Conservation (phyloP, 164 flowering plant species). For the Aristolochia fimbriata region DNA sequence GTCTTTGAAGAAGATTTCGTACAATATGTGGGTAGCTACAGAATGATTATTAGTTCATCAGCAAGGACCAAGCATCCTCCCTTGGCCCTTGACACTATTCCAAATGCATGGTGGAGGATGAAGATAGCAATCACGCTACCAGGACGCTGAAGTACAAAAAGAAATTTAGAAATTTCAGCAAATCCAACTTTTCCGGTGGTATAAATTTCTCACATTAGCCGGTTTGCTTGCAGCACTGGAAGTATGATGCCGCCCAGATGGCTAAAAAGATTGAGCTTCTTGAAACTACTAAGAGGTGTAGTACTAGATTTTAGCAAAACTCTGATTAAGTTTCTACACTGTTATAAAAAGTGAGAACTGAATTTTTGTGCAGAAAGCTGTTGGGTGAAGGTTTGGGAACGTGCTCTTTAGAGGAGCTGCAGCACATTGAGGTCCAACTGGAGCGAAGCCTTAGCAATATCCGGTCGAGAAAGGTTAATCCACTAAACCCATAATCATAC, state of each 20-base stretch:
- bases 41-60: no score
- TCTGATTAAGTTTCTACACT: neutral
- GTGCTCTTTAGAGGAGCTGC: conserved; percentile 60
- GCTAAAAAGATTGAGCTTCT: conserved; percentile 65
- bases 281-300: conserved; percentile 57
- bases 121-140: no score
- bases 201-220: no score
- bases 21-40: no score
- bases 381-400: conserved; percentile 61
- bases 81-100: no score
- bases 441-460: conserved; percentile 50
- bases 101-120: no score
- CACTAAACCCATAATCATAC: neutral
- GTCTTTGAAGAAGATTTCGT: no score
- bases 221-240: conserved; percentile 44
- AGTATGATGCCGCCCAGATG: conserved; percentile 51
- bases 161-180: no score
- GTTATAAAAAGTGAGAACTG: neutral
- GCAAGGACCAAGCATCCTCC: no score
- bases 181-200: no score
- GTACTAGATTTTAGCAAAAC: no score
- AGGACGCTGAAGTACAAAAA: no score
- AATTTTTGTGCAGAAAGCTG: conserved; percentile 39
- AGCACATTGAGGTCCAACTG: conserved; percentile 53
- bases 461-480: conserved; percentile 55